Percentiles rank a stretch among this genome's conserved stretches.
Evolutionary conservation across 1,139 yeast species (phyloP).

Genomic region (Suhomyces coccinellae): DNA sequence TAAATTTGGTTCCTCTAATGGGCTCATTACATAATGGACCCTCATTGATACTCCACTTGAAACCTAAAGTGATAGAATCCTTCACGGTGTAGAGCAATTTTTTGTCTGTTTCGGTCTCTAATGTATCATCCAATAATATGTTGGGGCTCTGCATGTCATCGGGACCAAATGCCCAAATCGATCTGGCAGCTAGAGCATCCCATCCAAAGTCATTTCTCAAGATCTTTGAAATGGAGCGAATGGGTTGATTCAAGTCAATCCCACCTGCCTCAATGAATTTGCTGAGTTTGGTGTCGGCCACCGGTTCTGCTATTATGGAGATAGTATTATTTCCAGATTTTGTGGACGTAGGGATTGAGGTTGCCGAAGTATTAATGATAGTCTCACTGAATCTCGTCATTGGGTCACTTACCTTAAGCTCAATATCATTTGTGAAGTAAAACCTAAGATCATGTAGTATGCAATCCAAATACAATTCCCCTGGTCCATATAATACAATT

Average conservation of each 20-base stretch:
- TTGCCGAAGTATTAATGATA: slow-evolving; percentile 62
- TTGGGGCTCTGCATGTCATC: slow-evolving; percentile 53
- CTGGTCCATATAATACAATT: slow-evolving; percentile 75
- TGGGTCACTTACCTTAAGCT: slow-evolving; percentile 84
- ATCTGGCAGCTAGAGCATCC: slow-evolving; percentile 83
- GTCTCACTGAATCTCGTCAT: slow-evolving; percentile 81
- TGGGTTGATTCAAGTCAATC: slow-evolving; percentile 39
- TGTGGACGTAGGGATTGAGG: slow-evolving; percentile 62
- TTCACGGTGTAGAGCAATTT: slow-evolving; percentile 46
- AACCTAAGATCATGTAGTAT: slow-evolving; percentile 73
- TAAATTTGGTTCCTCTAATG: slow-evolving; percentile 68
- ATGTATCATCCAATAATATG: slow-evolving; percentile 72
- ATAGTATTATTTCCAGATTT: slow-evolving; percentile 56
- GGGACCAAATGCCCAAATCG: slow-evolving; percentile 82
- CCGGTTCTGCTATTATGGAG: slow-evolving; percentile 78
- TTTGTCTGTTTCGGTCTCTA: slow-evolving; percentile 70
- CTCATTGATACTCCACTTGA: slow-evolving; percentile 78
- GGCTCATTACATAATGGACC: slow-evolving; percentile 93
- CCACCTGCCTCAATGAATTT: slow-evolving; percentile 58
- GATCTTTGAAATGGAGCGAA: slow-evolving; percentile 49
- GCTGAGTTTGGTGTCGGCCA: slow-evolving; percentile 51
- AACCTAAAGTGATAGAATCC: slow-evolving; percentile 68
- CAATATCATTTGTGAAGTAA: slow-evolving; percentile 57
- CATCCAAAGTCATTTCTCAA: slow-evolving; percentile 64
- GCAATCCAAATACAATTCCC: slow-evolving; percentile 88